Evolutionary conservation across 257 asterid genomes (phyloP).

Genomic region (Paraleonurus japonicus): DNA sequence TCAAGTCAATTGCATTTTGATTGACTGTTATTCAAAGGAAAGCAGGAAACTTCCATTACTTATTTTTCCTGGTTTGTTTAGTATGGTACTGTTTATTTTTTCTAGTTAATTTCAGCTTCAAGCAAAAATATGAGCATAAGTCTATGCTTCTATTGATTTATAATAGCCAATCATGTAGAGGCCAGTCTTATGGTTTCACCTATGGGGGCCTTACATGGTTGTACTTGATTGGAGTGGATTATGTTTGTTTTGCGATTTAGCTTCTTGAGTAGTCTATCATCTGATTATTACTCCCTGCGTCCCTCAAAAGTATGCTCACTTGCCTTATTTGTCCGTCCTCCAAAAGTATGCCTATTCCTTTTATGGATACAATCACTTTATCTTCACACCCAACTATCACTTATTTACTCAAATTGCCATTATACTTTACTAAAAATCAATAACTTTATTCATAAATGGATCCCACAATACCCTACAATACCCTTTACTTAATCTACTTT

Average conservation of each 20-base stretch:
- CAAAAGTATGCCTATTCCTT: too few relatives aligned
- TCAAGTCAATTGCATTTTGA: background rate
- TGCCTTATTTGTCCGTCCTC: too few relatives aligned
- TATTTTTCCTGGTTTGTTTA: background rate
- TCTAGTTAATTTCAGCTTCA: background rate
- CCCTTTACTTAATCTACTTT: too few relatives aligned
- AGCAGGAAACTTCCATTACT: background rate
- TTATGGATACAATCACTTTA: too few relatives aligned
- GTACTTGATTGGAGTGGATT: background rate
- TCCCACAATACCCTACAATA: too few relatives aligned
- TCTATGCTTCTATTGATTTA: background rate
- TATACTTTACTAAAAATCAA: too few relatives aligned
- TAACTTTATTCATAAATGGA: too few relatives aligned
- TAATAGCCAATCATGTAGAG: background rate
- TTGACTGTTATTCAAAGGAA: background rate
- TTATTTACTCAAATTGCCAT: too few relatives aligned
- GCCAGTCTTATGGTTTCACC: background rate
- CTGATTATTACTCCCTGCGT: too few relatives aligned
- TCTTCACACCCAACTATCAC: too few relatives aligned
- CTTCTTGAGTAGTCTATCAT: background rate
- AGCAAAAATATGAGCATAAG: background rate
- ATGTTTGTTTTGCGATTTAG: background rate
- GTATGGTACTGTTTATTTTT: background rate
- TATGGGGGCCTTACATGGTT: background rate
- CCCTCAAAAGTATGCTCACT: too few relatives aligned